Evolutionary conservation across 306 rosid genomes (phyloP), one percentile per base, ranked within the genome.

Genomic region (Cyamopsis tetragonoloba): DNA sequence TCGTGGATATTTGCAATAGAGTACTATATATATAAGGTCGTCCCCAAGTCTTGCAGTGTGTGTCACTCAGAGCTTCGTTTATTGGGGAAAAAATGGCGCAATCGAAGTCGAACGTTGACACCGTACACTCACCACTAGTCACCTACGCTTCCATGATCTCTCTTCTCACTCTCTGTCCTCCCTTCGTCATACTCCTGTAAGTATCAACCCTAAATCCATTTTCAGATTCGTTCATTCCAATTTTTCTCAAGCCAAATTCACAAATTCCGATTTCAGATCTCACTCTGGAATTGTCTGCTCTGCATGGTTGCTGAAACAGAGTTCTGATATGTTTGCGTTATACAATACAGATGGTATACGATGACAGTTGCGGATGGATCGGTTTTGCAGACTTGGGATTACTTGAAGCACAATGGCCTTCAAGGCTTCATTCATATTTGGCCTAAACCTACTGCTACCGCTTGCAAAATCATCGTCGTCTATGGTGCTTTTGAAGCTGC

Each of bases 341-440:
- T n/a, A 2, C 6, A 34, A 50, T 81, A 81, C 86, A 93, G 99
- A 83, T 93, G 99, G 99, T 86, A 90, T 62, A 90, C 97, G 6
- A 93, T 93, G 99, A 90, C 89, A 4, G 74, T 60, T 12, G 90
- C 96, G 3, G 90, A 93, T 55, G 99, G 99, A 19, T 93, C 97
- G 2, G 27, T 93, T 49, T 31, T 14, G 2, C 80, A 78, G 43
- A 86, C 90, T 12, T 84, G 59, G 32, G 30, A 79, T 67, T 71
- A 83, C 82, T 53, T 90, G 41, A 74, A 35, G 28, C 82, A 73
- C 4, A 79, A 81, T 47, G 86, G 88, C 2, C 3, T 85, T 5
- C 63, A 75, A 32, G 85, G 89, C 1, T 74, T 86, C 66, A 51
- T 84, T 3, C 28, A 58, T 31, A 48, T 86, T 41, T 93, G 97